These are phyloP conservation scores for Phoma herbarum DNA, from an alignment of 2,329 filamentous ascomycete genomes.

Conservation along the genomic window DNA sequence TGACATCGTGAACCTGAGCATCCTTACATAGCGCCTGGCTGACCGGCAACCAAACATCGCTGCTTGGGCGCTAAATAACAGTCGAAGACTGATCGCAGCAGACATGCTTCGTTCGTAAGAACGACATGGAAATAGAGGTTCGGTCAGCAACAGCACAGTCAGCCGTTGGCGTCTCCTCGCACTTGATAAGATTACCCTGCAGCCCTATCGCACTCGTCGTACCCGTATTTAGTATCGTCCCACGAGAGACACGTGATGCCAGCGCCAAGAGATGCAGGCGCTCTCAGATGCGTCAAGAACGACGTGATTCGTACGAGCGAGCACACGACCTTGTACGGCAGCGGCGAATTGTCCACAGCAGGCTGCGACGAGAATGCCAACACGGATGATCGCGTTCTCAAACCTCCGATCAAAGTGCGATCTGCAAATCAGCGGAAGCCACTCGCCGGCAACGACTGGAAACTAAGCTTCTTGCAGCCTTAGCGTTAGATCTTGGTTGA, in stretches of 20 bases:
- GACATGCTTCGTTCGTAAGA: neutral
- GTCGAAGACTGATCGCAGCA: neutral
- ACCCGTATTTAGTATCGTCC: neutral
- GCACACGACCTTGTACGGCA: constrained; percentile 9
- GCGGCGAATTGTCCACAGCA: constrained; percentile 1
- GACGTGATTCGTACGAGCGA: constrained; percentile 6
- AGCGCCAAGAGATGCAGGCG: constrained; percentile 9
- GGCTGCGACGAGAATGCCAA: constrained; percentile 13
- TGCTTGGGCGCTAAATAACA: neutral
- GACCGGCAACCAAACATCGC: neutral
- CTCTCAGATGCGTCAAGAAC: neutral
- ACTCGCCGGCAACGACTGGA: constrained; percentile 18
- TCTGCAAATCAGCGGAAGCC: constrained; percentile 8
- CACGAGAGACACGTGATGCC: constrained; percentile 1
- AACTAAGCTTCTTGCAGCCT: constrained; percentile 3
- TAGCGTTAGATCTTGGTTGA: constrained; percentile 5
- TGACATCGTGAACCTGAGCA: constrained; percentile 6
- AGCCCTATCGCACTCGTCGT: constrained; percentile 13
- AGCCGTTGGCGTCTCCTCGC: constrained; percentile 1
- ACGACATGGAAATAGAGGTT: neutral
- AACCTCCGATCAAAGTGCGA: constrained; percentile 11
- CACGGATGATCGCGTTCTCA: constrained; percentile 18
- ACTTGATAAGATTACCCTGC: constrained; percentile 4
- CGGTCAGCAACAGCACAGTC: neutral
- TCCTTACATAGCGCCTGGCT: constrained; percentile 1